Evolutionary conservation across 768 basidiomycete species (phyloP).

Genomic region (Sarcodon aspratus): DNA sequence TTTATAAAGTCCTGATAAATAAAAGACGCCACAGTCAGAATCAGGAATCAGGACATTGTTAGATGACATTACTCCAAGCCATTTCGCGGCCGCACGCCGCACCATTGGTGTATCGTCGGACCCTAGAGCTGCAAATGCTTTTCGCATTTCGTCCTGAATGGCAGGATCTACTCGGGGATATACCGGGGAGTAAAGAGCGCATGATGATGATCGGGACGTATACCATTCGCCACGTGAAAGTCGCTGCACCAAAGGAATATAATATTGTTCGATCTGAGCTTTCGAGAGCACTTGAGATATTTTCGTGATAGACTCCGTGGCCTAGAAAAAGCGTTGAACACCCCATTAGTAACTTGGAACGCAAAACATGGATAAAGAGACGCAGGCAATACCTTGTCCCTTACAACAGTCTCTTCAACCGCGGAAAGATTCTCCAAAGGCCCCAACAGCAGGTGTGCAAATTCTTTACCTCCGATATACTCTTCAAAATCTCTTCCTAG

Average conservation of each 20-base stretch:
- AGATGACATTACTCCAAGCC: constrained; percentile 67
- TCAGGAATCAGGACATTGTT: too few species aligned
- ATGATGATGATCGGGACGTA: constrained; percentile 92
- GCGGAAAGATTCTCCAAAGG: constrained; percentile 93
- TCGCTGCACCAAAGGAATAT: constrained; percentile 84
- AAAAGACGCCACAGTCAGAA: too few species aligned
- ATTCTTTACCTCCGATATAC: constrained; percentile 83
- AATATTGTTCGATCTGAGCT: constrained; percentile 76
- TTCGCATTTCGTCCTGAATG: constrained; percentile 81
- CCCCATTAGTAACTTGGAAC: too few species aligned
- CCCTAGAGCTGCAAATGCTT: constrained; percentile 71
- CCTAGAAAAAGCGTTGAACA: constrained; percentile 33
- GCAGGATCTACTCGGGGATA: constrained; percentile 68
- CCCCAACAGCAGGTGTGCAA: constrained; percentile 80
- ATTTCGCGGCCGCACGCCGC: constrained; percentile 88
- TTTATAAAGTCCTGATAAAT: constrained; percentile 58
- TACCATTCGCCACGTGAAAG: constrained; percentile 97
- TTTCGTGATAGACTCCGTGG: constrained; percentile 92
- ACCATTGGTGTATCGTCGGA: constrained; percentile 99
- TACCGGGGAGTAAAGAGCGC: constrained; percentile 84
- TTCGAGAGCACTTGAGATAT: constrained; percentile 69
- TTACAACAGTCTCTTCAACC: constrained; percentile 94
- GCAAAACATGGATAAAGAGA: not conserved
- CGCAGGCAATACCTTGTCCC: constrained; percentile 69
- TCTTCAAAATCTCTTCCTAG: constrained; percentile 87